These are phyloP conservation scores for Trichoderma lentiforme DNA, from an alignment of 2,329 filamentous ascomycete species.

Conservation along the genomic window DNA sequence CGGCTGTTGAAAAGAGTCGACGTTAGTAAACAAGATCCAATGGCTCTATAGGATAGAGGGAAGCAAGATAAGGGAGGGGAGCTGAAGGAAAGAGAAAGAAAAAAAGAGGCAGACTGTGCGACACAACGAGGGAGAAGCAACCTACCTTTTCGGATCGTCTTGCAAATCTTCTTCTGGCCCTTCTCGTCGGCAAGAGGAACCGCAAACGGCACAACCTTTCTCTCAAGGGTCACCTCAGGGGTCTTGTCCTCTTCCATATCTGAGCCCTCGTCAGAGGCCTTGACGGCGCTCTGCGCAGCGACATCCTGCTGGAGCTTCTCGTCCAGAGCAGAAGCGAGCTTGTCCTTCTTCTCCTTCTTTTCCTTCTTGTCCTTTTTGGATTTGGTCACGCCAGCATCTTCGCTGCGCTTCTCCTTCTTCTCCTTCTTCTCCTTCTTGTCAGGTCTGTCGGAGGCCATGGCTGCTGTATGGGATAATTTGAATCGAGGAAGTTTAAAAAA, in stretches of 20 bases:
- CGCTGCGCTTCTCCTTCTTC: slow-evolving; percentile 59
- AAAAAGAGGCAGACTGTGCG: neutral
- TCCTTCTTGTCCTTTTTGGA: slow-evolving; percentile 63
- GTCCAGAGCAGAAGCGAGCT: slow-evolving; percentile 53
- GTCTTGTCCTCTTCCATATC: slow-evolving; percentile 45
- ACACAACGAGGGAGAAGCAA: slow-evolving; percentile 22
- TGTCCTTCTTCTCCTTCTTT: slow-evolving; percentile 69
- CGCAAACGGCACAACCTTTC: slow-evolving; percentile 78
- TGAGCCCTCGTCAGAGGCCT: slow-evolving; percentile 42
- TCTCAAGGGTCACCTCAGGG: slow-evolving; percentile 42
- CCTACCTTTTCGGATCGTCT: slow-evolving; percentile 55
- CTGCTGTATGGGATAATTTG: slow-evolving; percentile 21
- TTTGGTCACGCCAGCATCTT: slow-evolving; percentile 52
- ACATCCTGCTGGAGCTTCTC: slow-evolving; percentile 59
- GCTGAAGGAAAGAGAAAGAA: neutral
- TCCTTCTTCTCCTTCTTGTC: slow-evolving; percentile 57
- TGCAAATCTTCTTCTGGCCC: slow-evolving; percentile 60
- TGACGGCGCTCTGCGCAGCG: slow-evolving; percentile 38
- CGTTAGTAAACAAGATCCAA: neutral
- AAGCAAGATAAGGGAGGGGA: neutral
- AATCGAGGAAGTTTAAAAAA: neutral
- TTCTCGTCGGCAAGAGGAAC: slow-evolving; percentile 78
- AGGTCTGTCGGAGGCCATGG: slow-evolving; percentile 48
- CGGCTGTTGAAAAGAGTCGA: slow-evolving; percentile 54
- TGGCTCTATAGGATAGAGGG: neutral